Percentiles rank a stretch among this genome's conserved stretches.
phyloP scores from a whole-genome alignment of 352 stramenopile species.

The Phytophthora multivora region DNA sequence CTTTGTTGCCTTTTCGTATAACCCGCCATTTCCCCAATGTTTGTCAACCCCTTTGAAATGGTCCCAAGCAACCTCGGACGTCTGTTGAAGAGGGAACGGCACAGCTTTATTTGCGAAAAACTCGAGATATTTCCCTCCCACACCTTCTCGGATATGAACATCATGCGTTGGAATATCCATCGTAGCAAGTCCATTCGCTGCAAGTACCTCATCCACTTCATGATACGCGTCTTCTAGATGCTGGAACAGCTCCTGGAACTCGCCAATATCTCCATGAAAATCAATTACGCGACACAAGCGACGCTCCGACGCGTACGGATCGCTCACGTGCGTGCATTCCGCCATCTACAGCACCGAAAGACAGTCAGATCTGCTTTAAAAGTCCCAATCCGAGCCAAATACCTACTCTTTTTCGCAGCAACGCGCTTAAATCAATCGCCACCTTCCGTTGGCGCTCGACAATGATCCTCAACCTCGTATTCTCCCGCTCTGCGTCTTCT shows the following conservation, averaged over 20 bases:
- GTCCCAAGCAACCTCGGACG: constrained; percentile 22
- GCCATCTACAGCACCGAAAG: constrained; percentile 5
- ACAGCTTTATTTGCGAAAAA: constrained; percentile 26
- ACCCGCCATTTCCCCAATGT: constrained; percentile 13
- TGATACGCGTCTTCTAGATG: constrained; percentile 22
- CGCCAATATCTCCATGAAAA: constrained; percentile 18
- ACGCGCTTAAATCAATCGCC: constrained; percentile 3
- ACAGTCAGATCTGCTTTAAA: neutral
- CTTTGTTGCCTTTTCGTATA: constrained; percentile 31
- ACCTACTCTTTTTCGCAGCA: constrained; percentile 12
- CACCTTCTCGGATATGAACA: constrained; percentile 25
- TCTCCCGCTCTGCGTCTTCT: constrained; percentile 37
- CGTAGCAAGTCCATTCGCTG: constrained; percentile 21
- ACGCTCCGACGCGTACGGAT: neutral
- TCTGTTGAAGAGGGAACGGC: constrained; percentile 18
- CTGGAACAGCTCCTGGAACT: constrained; percentile 31
- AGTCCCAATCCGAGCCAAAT: neutral
- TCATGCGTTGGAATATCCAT: constrained; percentile 17
- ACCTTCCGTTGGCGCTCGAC: constrained; percentile 33
- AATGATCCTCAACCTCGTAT: constrained; percentile 37
- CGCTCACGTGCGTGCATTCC: constrained; percentile 7
- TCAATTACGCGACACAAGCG: constrained; percentile 8
- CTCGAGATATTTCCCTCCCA: constrained; percentile 31
- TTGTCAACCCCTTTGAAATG: constrained; percentile 27
- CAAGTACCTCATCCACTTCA: constrained; percentile 23